Percentiles rank a stretch among this genome's conserved stretches.
Conservation (phyloP, 495 filamentous ascomycete genomes). For the Xylaria scruposa region DNA sequence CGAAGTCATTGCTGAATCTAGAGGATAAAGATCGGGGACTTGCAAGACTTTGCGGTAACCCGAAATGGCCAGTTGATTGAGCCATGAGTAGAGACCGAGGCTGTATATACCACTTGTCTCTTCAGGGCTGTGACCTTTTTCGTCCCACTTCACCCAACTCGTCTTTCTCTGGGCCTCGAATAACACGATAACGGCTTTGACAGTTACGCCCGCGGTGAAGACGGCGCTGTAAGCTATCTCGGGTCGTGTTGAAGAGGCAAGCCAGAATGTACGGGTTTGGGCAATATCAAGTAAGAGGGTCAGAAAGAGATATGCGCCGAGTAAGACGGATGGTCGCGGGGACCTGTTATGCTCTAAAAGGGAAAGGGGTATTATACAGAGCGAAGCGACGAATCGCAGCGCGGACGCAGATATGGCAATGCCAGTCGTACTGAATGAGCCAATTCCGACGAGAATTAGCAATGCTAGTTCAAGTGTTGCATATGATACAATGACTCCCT, state of each 20-base stretch:
- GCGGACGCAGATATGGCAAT: neutral
- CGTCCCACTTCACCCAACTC: slow-evolving; percentile 44
- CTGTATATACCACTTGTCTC: slow-evolving; percentile 34
- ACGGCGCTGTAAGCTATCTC: slow-evolving; percentile 46
- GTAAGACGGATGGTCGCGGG: slow-evolving; percentile 62
- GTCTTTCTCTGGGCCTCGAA: slow-evolving; percentile 64
- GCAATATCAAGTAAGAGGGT: slow-evolving; percentile 66
- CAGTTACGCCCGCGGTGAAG: slow-evolving; percentile 52
- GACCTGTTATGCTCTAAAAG: slow-evolving; percentile 63
- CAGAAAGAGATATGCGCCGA: slow-evolving; percentile 66
- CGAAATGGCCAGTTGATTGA: neutral
- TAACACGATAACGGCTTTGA: slow-evolving; percentile 59
- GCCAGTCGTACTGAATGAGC: neutral
- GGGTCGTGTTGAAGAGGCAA: slow-evolving; percentile 32
- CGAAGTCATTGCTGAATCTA: neutral
- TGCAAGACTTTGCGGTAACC: neutral
- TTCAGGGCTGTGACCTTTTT: slow-evolving; percentile 60
- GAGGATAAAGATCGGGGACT: neutral
- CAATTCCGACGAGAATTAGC: neutral
- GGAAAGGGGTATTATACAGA: slow-evolving; percentile 54
- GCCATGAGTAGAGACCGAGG: neutral
- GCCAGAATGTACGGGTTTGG: slow-evolving; percentile 61
- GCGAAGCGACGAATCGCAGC: slow-evolving; percentile 27
- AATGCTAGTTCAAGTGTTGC: neutral
- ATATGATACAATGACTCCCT: neutral